Evolutionary conservation across 768 basidiomycete species (phyloP).

Genomic region (Boletus subparvulus): DNA sequence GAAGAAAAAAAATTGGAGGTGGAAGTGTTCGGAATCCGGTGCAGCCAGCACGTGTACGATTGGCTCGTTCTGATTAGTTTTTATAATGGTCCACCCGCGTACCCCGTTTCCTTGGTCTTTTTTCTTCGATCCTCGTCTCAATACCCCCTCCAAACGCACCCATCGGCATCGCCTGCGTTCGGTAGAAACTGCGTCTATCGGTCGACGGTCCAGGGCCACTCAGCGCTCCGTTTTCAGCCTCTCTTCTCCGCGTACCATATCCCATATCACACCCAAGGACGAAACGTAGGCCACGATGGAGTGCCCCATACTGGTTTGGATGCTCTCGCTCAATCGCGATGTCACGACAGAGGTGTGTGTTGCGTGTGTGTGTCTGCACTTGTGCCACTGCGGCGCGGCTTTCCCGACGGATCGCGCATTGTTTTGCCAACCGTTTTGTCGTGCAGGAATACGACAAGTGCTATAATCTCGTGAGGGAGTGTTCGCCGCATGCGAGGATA

Average conservation of each 20-base stretch:
- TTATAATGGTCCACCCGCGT: slow-evolving; percentile 25
- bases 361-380: neutral
- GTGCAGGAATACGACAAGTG: slow-evolving; percentile 73
- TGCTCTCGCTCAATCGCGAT: slow-evolving; percentile 74
- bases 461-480: slow-evolving; percentile 56
- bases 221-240: neutral
- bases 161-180: neutral
- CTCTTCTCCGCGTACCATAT: neutral
- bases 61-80: slow-evolving; percentile 27
- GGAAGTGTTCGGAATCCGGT: slow-evolving; percentile 5
- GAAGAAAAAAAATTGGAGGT: neutral
- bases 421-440: neutral
- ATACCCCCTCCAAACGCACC: neutral
- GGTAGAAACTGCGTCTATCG: neutral
- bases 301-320: slow-evolving; percentile 76
- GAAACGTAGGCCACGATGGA: slow-evolving; percentile 35
- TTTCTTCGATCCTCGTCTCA: neutral
- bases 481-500: slow-evolving; percentile 56
- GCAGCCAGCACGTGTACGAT: slow-evolving; percentile 28
- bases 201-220: neutral
- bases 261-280: neutral
- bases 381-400: slow-evolving; percentile 7
- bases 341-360: slow-evolving; percentile 59
- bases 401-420: neutral
- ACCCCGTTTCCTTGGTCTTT: slow-evolving; percentile 1